Conservation (phyloP, 108 stramenopile genomes). For the Stephanodiscus triporus region DNA sequence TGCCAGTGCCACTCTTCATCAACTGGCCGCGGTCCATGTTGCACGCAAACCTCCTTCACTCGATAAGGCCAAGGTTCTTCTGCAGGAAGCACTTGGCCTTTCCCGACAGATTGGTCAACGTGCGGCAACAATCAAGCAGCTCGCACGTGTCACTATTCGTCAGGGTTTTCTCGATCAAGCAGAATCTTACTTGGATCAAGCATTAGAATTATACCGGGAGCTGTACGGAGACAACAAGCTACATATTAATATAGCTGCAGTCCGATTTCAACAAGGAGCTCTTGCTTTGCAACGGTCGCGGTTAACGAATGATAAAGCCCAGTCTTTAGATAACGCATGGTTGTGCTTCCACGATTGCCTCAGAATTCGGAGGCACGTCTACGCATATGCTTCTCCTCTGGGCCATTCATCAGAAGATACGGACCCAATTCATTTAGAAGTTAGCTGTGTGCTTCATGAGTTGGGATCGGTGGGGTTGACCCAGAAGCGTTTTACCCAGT, state of each 20-base stretch:
- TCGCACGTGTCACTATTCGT: conserved; percentile 68
- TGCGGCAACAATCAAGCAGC: conserved; percentile 70
- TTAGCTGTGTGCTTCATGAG: conserved; percentile 67
- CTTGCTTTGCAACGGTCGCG: conserved; percentile 52
- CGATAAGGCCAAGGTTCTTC: conserved; percentile 51
- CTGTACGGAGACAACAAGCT: conserved; percentile 60
- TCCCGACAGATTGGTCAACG: conserved; percentile 67
- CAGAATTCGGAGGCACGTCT: conserved; percentile 58
- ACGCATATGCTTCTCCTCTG: conserved; percentile 57
- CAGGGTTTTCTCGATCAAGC: conserved; percentile 58
- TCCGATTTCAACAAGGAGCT: conserved; percentile 74
- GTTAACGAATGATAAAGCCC: not conserved
- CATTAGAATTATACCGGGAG: conserved; percentile 62
- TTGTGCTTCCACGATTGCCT: conserved; percentile 41
- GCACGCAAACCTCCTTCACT: conserved; percentile 66
- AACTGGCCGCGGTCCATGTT: conserved; percentile 65
- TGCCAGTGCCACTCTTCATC: conserved; percentile 64
- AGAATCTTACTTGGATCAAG: conserved; percentile 59
- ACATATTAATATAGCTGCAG: conserved; percentile 73
- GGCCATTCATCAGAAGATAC: conserved; percentile 31
- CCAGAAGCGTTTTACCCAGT: conserved; percentile 40
- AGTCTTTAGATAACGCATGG: conserved; percentile 62
- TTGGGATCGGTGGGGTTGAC: conserved; percentile 61
- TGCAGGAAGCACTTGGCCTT: conserved; percentile 59
- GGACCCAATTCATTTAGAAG: conserved; percentile 64